Base-by-base conservation (phyloP, 352 stramenopile species). In the Pythium rhizo-oryzae region DNA sequence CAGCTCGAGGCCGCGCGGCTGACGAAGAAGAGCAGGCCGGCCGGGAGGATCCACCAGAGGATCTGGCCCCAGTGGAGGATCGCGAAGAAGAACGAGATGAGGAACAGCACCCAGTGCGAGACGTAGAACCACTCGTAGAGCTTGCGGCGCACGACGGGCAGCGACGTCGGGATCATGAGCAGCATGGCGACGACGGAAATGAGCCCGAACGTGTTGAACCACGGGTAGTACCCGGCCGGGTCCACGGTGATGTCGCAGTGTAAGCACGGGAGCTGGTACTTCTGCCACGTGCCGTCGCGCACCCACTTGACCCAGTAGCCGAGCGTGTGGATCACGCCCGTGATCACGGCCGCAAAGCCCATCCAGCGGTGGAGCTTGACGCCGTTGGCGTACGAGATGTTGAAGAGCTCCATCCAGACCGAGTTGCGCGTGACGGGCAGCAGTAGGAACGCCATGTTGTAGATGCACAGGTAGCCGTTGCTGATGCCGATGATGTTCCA, bases 361-460 rank as follows among this genome's bases (percentile, higher is more conserved):
- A 81, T 50, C 77, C 71, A 80, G 18, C 74, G 73, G 46, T 84
- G 77, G 59, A 75, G 77, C 55, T 79, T 79, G 52, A 81, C 59
- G 35, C 62, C 77, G 50, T 80, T 80, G 15, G 75, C 66, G 61
- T 79, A 82, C 39, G 77, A 79, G 41, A 84, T 67, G 57, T 73
- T 74, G 49, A 81, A 66, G 39, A 76, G 76, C 39, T 79, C 74
- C 68, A 81, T 79, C 77, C 77, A 84, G 15, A 71, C 67, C 25
- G 63, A 70, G 57, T 76, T 77, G 13, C 69, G 61, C 8, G 77
- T 81, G n/a, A 69, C 62, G 0, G 75, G 72, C 0, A 84, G 57
- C 25, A 55, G 54, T n/a, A 92, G 65, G 68, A 92, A 89, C 15
- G 81, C 75, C 81, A 92, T 88, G 69, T 91, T 90, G 76, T 84